phyloP scores from a whole-genome alignment of 495 filamentous ascomycete species.

The Hypoxylon perforatum region DNA sequence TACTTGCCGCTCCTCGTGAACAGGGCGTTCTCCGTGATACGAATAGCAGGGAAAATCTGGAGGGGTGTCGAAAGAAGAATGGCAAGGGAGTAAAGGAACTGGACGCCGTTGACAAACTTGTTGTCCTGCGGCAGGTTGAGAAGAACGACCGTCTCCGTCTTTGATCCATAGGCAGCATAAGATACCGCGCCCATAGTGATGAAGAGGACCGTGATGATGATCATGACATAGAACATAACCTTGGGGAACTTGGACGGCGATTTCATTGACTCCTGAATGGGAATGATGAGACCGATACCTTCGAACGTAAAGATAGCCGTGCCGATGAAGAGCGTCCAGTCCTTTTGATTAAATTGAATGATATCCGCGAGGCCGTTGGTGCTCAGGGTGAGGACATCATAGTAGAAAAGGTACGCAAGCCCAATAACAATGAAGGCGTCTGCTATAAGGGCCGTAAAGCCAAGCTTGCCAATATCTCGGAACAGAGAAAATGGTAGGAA shows the following conservation, averaged over 20 bases:
- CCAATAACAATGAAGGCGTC: constrained; percentile 95
- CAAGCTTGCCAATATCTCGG: constrained; percentile 94
- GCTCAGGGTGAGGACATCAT: constrained; percentile 84
- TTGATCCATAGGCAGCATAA: constrained; percentile 94
- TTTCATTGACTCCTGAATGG: constrained; percentile 97
- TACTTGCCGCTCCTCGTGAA: constrained; percentile 89
- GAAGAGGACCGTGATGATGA: constrained; percentile 92
- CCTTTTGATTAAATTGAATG: constrained; percentile 81
- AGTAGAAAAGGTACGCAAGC: constrained; percentile 94
- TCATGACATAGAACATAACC: constrained; percentile 89
- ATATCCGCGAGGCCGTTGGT: constrained; percentile 87
- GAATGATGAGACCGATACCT: constrained; percentile 97
- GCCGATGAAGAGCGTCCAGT: constrained; percentile 97
- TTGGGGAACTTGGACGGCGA: constrained; percentile 86
- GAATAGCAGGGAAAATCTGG: constrained; percentile 96
- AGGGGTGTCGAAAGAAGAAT: constrained; percentile 94
- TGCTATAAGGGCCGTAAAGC: constrained; percentile 88
- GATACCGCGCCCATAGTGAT: constrained; percentile 89
- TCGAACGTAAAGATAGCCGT: constrained; percentile 99
- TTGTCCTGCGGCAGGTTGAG: constrained; percentile 96
- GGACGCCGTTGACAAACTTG: constrained; percentile 93
- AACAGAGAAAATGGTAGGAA: constrained; percentile 94
- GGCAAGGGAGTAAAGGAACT: constrained; percentile 93
- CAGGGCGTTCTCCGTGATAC: constrained; percentile 73
- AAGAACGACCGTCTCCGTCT: constrained; percentile 94